Percentiles rank a stretch among this genome's conserved stretches.
These are phyloP conservation scores for Emmonsiellopsis sp. DNA, from an alignment of 2,329 filamentous ascomycete species.

Conservation along the genomic window DNA sequence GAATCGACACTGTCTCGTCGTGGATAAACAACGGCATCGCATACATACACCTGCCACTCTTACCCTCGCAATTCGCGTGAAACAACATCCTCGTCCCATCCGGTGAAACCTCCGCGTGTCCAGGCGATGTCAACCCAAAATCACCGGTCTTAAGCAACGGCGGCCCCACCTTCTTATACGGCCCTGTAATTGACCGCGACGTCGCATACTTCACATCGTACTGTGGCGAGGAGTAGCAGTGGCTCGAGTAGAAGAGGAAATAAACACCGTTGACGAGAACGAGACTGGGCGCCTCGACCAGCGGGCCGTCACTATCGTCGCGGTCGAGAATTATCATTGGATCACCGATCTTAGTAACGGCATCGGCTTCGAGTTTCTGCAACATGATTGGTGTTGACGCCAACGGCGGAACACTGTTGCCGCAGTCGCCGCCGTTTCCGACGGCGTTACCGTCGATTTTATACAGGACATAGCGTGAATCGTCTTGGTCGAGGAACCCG, in stretches of 20 bases:
- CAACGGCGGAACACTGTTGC: constrained; percentile 33
- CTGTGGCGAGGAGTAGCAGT: constrained; percentile 45
- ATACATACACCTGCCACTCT: constrained; percentile 14
- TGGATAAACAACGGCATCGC: not conserved
- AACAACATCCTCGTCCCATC: constrained; percentile 23
- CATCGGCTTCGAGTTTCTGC: constrained; percentile 36
- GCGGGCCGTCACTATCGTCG: constrained; percentile 53
- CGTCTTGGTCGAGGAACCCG: constrained; percentile 49
- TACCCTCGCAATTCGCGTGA: constrained; percentile 20
- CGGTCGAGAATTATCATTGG: constrained; percentile 52
- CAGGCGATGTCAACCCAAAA: constrained; percentile 18
- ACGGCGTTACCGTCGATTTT: constrained; percentile 58
- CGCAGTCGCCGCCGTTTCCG: constrained; percentile 39
- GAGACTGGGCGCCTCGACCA: constrained; percentile 54
- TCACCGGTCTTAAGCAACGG: constrained; percentile 28
- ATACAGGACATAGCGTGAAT: constrained; percentile 52
- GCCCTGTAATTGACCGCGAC: constrained; percentile 28
- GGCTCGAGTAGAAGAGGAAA: constrained; percentile 54
- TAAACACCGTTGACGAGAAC: constrained; percentile 39
- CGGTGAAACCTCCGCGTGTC: constrained; percentile 18
- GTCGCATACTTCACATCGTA: constrained; percentile 57
- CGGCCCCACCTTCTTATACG: constrained; percentile 27
- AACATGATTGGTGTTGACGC: constrained; percentile 33
- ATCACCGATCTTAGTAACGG: constrained; percentile 44
- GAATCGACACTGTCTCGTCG: too few relatives aligned